A percentile compares a stretch with the other conserved stretches of the same genome.
Conservation (phyloP, 352 stramenopile species). For the Globisporangium takayamanum region DNA sequence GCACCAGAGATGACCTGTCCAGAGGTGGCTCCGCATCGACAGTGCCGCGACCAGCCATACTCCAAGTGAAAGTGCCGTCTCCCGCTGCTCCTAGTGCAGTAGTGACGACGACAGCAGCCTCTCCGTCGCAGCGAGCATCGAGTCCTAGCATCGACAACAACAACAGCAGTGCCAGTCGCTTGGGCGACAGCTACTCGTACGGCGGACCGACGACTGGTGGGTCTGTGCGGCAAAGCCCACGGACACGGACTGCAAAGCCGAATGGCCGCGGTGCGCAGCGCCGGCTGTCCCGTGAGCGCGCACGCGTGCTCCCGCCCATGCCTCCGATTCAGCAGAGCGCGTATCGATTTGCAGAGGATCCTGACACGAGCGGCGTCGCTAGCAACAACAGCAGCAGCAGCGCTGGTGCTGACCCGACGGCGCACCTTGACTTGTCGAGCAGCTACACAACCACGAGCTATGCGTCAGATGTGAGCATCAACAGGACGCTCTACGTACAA, state of each 20-base stretch:
- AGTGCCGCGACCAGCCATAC: too few relatives aligned
- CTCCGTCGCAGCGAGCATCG: too few relatives aligned
- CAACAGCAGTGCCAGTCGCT: background rate
- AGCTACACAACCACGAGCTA: slow-evolving; percentile 12
- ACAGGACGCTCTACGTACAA: background rate
- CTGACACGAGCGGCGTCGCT: too few relatives aligned
- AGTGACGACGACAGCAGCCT: too few relatives aligned
- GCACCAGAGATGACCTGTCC: too few relatives aligned
- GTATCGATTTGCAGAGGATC: background rate
- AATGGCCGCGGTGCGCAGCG: background rate
- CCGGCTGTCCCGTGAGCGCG: background rate
- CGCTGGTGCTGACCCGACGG: background rate
- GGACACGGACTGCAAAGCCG: background rate
- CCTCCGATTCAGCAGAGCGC: slow-evolving; percentile 1
- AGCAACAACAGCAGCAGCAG: background rate
- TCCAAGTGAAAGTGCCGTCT: too few relatives aligned
- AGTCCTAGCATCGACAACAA: background rate
- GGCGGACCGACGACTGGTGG: too few relatives aligned
- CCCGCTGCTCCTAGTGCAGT: too few relatives aligned
- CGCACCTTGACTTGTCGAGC: background rate
- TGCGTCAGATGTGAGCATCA: background rate
- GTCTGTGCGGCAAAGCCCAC: background rate
- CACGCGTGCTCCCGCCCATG: slow-evolving; percentile 12
- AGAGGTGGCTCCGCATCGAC: too few relatives aligned
- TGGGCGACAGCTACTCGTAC: background rate